Conservation (phyloP, 1,284 basidiomycete species). For the Amylostereum areolatum region DNA sequence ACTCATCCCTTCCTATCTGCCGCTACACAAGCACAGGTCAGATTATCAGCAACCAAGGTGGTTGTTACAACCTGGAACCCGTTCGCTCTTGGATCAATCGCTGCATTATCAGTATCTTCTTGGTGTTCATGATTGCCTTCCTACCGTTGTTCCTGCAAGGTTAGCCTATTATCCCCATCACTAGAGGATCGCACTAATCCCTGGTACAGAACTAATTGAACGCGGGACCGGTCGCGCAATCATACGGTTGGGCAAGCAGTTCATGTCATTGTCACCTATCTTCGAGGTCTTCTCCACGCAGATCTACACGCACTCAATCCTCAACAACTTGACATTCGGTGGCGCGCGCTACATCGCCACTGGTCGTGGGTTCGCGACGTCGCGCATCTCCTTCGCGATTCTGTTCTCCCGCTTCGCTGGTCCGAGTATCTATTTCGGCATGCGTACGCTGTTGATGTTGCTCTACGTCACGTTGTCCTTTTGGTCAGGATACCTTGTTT, state of each 20-base stretch:
- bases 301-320: constrained; percentile 92
- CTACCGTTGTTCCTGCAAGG: constrained; percentile 92
- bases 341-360: constrained; percentile 98
- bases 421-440: constrained; percentile 92
- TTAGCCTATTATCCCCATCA: constrained; percentile 24
- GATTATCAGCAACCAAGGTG: constrained; percentile 68
- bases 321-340: constrained; percentile 92
- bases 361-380: constrained; percentile 96
- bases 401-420: constrained; percentile 95
- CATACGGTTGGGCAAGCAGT: constrained; percentile 86
- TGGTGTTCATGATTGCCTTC: constrained; percentile 95
- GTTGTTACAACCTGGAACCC: constrained; percentile 87
- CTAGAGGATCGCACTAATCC: too few species aligned
- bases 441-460: constrained; percentile 85
- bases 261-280: constrained; percentile 86
- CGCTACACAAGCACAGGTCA: constrained; percentile 67
- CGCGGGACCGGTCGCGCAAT: constrained; percentile 87
- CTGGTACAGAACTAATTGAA: constrained; percentile 75
- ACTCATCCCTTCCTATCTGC: constrained; percentile 75
- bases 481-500: constrained; percentile 88
- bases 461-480: constrained; percentile 87
- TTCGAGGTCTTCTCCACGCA: constrained; percentile 97
- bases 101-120: constrained; percentile 93
- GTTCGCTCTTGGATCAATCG: constrained; percentile 92
- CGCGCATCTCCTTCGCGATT: constrained; percentile 88